Conservation (phyloP, 306 rosid species). For the Quercus aquifolioides region DNA sequence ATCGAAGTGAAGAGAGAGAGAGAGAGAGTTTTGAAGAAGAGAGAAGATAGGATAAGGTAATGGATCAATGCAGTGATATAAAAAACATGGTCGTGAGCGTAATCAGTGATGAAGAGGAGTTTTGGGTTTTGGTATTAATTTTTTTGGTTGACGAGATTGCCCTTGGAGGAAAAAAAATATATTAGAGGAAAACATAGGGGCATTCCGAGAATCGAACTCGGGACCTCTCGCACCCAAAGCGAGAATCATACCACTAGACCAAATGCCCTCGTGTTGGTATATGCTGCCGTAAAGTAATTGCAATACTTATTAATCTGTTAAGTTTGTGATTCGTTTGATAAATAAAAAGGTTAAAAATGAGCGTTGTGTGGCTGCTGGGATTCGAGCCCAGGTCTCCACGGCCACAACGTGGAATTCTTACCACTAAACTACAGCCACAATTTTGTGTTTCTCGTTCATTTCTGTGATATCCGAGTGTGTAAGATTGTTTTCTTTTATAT, state of each 20-base stretch:
- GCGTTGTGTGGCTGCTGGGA: no score
- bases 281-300: no score
- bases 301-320: no score
- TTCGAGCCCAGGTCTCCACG: no score
- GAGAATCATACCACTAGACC: conserved; percentile 76
- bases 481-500: no score
- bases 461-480: no score
- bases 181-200: conserved; percentile 11
- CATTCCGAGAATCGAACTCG: conserved; percentile 69
- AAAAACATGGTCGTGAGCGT: background rate
- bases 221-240: conserved; percentile 78
- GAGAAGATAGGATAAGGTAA: conserved; percentile 38
- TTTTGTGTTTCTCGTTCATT: no score
- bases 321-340: no score
- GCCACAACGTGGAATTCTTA: no score
- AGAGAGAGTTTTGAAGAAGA: background rate
- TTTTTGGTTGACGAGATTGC: background rate
- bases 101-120: background rate
- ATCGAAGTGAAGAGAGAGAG: background rate
- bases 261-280: conserved; percentile 31
- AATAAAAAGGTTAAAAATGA: no score
- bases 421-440: no score
- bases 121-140: background rate
- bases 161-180: conserved; percentile 3
- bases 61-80: background rate